Evolutionary conservation across 306 rosid genomes (phyloP), one percentile per base, ranked within the genome.

Genomic region (Psophocarpus tetragonolobus): DNA sequence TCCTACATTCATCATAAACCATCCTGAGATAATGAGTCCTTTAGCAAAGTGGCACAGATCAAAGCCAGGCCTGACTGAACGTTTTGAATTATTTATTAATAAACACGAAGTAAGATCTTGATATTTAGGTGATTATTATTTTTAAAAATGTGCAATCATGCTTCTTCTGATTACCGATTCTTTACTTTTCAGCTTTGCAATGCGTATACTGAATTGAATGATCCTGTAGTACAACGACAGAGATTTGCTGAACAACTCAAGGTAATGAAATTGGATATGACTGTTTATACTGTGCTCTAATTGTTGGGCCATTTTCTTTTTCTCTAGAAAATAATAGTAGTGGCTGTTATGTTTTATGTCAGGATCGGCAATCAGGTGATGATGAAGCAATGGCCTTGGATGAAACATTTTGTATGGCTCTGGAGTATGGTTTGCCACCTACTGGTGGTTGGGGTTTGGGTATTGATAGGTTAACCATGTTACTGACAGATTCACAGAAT

Each of bases 381-480:
- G 98, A 94, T 71, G 98, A 94, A 82, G 96, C 98, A 30, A 92
- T 92, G 96, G 91, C 95, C 41, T 74, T 92, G 58, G 97, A 94
- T 45, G 96, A 94, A 77, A 88, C 97, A 24, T 94, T 94, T 77
- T 88, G 93, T 75, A 89, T 81, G 0, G 96, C 97, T 62, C 90
- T 94, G 27, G 98, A 94, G 86, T 92, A 94, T 68, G 97, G 98
- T 12, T 81, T 94, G 82, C 98, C 98, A 8, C 98, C 98, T 51
- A 92, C 97, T 29, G 94, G 88, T 64, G 98, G 98, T 62, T 94
- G 97, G 98, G 98, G 98, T 73, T 38, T 92, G 91, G 98, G 97
- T 23, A 73, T 92, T 76, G 98, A 94, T 67, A 84, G 98, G 63
- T 77, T 94, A 45, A 47, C 92, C 51, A 94, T 94, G 98, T 73